Evolutionary conservation across 2,329 filamentous ascomycete species (phyloP).

Genomic region (Drechslera avenae): DNA sequence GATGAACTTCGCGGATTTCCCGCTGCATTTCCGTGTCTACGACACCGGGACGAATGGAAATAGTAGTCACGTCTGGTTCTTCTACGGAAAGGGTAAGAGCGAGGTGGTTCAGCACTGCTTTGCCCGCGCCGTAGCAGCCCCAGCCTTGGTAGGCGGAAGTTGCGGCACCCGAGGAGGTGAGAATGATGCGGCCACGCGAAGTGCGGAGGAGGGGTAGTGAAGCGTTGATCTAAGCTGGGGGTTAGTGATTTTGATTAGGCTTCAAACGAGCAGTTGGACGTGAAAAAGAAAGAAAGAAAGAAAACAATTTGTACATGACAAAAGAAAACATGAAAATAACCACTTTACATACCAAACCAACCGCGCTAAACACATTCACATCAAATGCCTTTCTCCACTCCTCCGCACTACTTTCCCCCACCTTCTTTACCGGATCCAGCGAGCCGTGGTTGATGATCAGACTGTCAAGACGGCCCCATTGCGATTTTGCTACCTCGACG

Average conservation of each 20-base stretch:
- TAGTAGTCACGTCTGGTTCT: slow-evolving; percentile 73
- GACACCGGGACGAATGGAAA: slow-evolving; percentile 77
- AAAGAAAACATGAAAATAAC: background rate
- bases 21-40: slow-evolving; percentile 91
- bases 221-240: slow-evolving; percentile 70
- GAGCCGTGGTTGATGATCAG: slow-evolving; percentile 88
- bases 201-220: slow-evolving; percentile 71
- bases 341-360: slow-evolving; percentile 72
- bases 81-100: slow-evolving; percentile 74
- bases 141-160: slow-evolving; percentile 69
- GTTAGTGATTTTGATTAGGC: background rate
- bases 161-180: slow-evolving; percentile 81
- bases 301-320: background rate
- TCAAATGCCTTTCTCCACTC: slow-evolving; percentile 80
- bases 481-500: slow-evolving; percentile 66
- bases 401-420: slow-evolving; percentile 70
- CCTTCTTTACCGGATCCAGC: slow-evolving; percentile 73
- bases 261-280: too few relatives aligned
- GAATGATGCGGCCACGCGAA: slow-evolving; percentile 72
- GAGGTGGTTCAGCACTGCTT: slow-evolving; percentile 83
- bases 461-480: slow-evolving; percentile 77
- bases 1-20: slow-evolving; percentile 76
- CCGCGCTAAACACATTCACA: slow-evolving; percentile 82
- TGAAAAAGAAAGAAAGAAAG: background rate
- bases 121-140: slow-evolving; percentile 81